Evolutionary conservation across 2,329 filamentous ascomycete genomes (phyloP).

Genomic region (Fusarium continuum): DNA sequence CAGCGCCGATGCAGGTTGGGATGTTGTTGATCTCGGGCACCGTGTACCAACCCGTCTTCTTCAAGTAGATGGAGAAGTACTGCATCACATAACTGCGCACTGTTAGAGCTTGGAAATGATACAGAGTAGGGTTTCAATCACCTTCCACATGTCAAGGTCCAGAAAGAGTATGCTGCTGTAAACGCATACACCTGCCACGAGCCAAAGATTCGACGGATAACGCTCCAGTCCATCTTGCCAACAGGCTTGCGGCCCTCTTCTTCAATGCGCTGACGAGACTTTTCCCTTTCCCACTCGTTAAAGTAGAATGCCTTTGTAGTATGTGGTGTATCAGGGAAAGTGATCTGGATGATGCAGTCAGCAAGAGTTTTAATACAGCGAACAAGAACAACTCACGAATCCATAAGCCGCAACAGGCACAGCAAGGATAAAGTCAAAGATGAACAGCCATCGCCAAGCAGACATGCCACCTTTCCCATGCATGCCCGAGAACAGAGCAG

Average conservation of each 20-base stretch:
- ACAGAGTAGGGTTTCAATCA: not conserved
- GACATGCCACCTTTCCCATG: conserved; percentile 47
- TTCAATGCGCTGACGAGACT: conserved; percentile 74
- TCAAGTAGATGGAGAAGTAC: conserved; percentile 54
- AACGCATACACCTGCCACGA: conserved; percentile 58
- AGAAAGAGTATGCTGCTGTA: conserved; percentile 51
- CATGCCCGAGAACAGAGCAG: conserved; percentile 48
- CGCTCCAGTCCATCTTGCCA: conserved; percentile 48
- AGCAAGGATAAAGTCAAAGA: conserved; percentile 50
- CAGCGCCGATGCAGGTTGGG: conserved; percentile 54
- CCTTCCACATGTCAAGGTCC: conserved; percentile 50
- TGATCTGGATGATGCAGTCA: conserved; percentile 32
- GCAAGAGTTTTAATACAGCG: not conserved
- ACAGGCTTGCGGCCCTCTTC: conserved; percentile 56
- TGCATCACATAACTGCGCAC: conserved; percentile 50
- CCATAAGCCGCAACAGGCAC: conserved; percentile 48
- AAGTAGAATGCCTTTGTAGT: conserved; percentile 55
- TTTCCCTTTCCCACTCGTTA: conserved; percentile 65
- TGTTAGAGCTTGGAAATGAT: not conserved
- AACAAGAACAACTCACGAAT: conserved; percentile 13
- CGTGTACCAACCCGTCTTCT: conserved; percentile 47
- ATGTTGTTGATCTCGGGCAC: conserved; percentile 57
- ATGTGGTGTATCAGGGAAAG: conserved; percentile 55
- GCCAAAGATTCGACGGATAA: conserved; percentile 50
- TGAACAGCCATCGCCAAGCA: conserved; percentile 52